Conservation (phyloP, 768 basidiomycete genomes). For the Termitomyces sp. region DNA sequence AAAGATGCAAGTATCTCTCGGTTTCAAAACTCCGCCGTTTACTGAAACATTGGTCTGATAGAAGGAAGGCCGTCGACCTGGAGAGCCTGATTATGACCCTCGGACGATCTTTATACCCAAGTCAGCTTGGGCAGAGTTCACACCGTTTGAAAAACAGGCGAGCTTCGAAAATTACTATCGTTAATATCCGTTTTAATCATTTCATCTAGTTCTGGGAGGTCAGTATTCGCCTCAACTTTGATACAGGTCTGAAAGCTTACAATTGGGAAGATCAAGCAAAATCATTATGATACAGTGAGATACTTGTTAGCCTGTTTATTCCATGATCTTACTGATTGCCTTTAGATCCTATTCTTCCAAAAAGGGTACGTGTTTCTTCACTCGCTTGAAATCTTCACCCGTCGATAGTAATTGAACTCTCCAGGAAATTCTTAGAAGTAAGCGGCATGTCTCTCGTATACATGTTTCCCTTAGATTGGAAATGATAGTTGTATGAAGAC, state of each 20-base stretch:
- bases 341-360: constrained; percentile 89
- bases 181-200: neutral
- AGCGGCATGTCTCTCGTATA: neutral
- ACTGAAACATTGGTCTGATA: constrained; percentile 20
- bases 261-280: constrained; percentile 77
- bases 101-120: constrained; percentile 79
- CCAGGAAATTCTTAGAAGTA: constrained; percentile 78
- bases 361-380: constrained; percentile 62
- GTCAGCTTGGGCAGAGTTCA: constrained; percentile 75
- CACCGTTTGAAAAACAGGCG: constrained; percentile 92
- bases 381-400: neutral
- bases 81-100: constrained; percentile 86
- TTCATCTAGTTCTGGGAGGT: constrained; percentile 67
- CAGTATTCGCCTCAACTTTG: constrained; percentile 15
- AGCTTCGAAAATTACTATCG: constrained; percentile 1
- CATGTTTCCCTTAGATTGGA: neutral
- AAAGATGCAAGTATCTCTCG: constrained; percentile 52
- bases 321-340: constrained; percentile 12
- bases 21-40: neutral
- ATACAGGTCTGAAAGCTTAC: neutral
- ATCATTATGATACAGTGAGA: constrained; percentile 88
- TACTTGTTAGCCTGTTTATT: neutral
- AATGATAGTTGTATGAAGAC: constrained; percentile 78
- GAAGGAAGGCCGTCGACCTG: constrained; percentile 78
- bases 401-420: neutral